These are phyloP conservation scores for Phytophthora multivora DNA, from an alignment of 352 stramenopile species.

Conservation along the genomic window DNA sequence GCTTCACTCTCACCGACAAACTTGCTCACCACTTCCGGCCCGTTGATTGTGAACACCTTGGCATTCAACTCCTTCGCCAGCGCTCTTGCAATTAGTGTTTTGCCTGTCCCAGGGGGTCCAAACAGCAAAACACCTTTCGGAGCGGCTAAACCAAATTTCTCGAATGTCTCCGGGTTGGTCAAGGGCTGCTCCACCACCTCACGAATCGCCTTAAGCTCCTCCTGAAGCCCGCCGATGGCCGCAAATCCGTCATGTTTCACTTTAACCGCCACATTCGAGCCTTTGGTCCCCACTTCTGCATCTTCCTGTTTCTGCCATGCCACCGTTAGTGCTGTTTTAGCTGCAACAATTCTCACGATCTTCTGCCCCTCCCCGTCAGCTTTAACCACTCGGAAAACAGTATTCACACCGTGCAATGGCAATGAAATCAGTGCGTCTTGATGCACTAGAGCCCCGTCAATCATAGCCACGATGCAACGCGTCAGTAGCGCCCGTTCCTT, in stretches of 20 bases:
- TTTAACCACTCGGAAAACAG: slow-evolving; percentile 50
- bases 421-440: slow-evolving; percentile 54
- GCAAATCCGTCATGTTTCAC: slow-evolving; percentile 56
- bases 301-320: slow-evolving; percentile 21
- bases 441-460: slow-evolving; percentile 69
- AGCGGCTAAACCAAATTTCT: slow-evolving; percentile 93
- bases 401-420: slow-evolving; percentile 61
- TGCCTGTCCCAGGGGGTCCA: slow-evolving; percentile 95
- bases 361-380: slow-evolving; percentile 22
- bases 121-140: slow-evolving; percentile 96
- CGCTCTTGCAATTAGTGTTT: slow-evolving; percentile 94
- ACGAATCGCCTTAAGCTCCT: slow-evolving; percentile 93
- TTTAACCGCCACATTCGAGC: neutral
- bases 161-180: slow-evolving; percentile 93
- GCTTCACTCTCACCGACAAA: slow-evolving; percentile 93
- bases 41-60: slow-evolving; percentile 96
- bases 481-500: slow-evolving; percentile 60
- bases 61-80: slow-evolving; percentile 93
- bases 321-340: slow-evolving; percentile 36
- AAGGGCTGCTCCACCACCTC: slow-evolving; percentile 97
- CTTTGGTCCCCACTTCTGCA: neutral
- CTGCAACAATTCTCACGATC: slow-evolving; percentile 31
- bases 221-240: slow-evolving; percentile 87
- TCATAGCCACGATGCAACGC: slow-evolving; percentile 66
- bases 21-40: slow-evolving; percentile 96